Conservation (phyloP, 169 alveolate genomes). For the Plasmodium ovale region DNA sequence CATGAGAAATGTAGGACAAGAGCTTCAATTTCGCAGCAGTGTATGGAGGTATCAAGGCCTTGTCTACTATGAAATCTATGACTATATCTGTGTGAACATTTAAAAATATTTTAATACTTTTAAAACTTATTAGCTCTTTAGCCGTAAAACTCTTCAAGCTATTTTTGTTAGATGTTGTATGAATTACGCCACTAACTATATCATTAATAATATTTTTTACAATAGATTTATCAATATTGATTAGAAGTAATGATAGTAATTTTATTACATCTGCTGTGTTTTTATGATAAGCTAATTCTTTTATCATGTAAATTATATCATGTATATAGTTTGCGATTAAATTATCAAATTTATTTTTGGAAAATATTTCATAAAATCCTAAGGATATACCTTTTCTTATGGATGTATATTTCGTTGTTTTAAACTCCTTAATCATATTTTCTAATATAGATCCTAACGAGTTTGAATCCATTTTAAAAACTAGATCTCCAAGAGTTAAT, state of each 20-base stretch:
- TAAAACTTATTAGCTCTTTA: conserved; percentile 39
- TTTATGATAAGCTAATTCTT: conserved; percentile 67
- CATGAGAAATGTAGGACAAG: conserved; percentile 45
- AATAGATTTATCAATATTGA: conserved; percentile 23
- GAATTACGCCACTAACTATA: conserved; percentile 10
- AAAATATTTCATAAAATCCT: conserved; percentile 75
- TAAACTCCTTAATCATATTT: conserved; percentile 62
- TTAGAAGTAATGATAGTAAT: conserved; percentile 33
- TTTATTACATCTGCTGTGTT: conserved; percentile 44
- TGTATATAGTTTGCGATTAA: conserved; percentile 36
- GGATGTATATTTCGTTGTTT: conserved; percentile 42
- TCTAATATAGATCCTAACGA: conserved; percentile 48
- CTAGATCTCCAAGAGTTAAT: conserved; percentile 68
- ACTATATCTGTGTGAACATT: conserved; percentile 70
- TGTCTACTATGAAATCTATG: conserved; percentile 15
- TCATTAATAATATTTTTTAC: conserved; percentile 45
- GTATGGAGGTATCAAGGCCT: conserved; percentile 54
- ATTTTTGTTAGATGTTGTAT: background rate
- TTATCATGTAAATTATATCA: conserved; percentile 65
- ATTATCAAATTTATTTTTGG: conserved; percentile 41
- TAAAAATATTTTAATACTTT: conserved; percentile 61
- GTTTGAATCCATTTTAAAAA: conserved; percentile 44
- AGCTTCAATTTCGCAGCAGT: conserved; percentile 43
- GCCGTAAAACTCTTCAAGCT: conserved; percentile 18
- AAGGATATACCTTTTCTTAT: conserved; percentile 63